phyloP scores from a whole-genome alignment of 1,284 basidiomycete genomes.

The Peniophora sp. region DNA sequence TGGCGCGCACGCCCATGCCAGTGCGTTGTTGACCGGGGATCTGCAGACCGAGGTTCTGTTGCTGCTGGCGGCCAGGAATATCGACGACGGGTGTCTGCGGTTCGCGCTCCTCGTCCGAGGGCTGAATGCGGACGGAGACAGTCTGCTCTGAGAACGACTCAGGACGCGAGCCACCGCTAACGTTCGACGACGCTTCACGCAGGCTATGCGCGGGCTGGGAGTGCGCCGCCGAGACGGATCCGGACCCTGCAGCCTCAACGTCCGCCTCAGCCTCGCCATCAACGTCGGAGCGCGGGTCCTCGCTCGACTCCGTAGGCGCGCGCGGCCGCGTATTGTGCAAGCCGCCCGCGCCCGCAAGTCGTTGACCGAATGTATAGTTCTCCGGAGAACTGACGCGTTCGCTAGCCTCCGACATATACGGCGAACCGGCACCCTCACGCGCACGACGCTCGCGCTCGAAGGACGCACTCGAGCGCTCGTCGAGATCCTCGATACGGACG shows the following conservation, averaged over 20 bases:
- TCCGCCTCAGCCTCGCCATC: too few species aligned
- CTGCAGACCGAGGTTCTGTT: not conserved
- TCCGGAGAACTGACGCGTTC: slow-evolving; percentile 39
- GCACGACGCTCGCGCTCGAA: too few species aligned
- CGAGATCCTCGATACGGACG: slow-evolving; percentile 36
- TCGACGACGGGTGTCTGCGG: slow-evolving; percentile 18
- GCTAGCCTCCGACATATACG: slow-evolving; percentile 36
- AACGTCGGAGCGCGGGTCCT: too few species aligned
- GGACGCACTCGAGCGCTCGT: not conserved
- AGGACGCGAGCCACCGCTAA: not conserved
- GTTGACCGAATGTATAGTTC: slow-evolving; percentile 63
- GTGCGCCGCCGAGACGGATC: slow-evolving; percentile 17
- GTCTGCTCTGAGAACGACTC: slow-evolving; percentile 1
- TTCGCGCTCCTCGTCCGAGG: slow-evolving; percentile 1
- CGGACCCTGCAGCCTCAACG: slow-evolving; percentile 11
- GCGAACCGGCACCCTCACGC: slow-evolving; percentile 14
- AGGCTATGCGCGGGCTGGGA: not conserved
- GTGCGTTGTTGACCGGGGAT: slow-evolving; percentile 7
- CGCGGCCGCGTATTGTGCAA: not conserved
- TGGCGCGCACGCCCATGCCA: slow-evolving; percentile 16
- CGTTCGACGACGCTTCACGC: slow-evolving; percentile 9
- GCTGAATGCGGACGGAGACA: slow-evolving; percentile 6
- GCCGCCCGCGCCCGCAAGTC: slow-evolving; percentile 24
- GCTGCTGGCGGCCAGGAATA: slow-evolving; percentile 12
- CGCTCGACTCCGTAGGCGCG: not conserved